phyloP scores from a whole-genome alignment of 2,329 filamentous ascomycete species.

The Fusarium tuaranense region DNA sequence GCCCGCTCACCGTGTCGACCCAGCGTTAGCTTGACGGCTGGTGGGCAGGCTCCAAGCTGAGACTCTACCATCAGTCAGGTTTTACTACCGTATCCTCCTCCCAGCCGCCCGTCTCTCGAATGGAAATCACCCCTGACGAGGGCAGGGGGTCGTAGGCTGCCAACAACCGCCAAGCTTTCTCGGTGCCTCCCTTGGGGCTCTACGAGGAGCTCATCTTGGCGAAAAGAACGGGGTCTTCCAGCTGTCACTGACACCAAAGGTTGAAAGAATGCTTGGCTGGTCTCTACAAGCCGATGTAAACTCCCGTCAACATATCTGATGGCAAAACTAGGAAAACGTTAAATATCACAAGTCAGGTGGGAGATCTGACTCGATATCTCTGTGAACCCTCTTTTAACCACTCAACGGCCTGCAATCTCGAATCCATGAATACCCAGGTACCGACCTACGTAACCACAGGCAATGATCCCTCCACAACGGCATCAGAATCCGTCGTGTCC shows the following conservation, averaged over 20 bases:
- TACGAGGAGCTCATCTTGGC: neutral
- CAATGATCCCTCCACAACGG: slow-evolving; percentile 26
- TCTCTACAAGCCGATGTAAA: neutral
- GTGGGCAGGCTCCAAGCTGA: slow-evolving; percentile 25
- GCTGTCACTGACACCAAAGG: neutral
- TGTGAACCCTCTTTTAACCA: neutral
- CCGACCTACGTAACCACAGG: slow-evolving; percentile 14
- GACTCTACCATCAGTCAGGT: slow-evolving; percentile 15
- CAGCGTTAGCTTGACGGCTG: slow-evolving; percentile 29
- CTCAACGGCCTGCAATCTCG: neutral
- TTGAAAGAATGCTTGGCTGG: slow-evolving; percentile 1
- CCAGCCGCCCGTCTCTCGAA: slow-evolving; percentile 17
- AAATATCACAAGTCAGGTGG: neutral
- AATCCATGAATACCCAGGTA: neutral
- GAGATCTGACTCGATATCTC: neutral
- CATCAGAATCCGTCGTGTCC: slow-evolving; percentile 24
- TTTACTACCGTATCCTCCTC: neutral
- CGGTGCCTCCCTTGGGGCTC: neutral
- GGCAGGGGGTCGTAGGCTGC: slow-evolving; percentile 15
- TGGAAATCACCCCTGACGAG: slow-evolving; percentile 23
- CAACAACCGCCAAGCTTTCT: slow-evolving; percentile 20
- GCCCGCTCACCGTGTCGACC: slow-evolving; percentile 28
- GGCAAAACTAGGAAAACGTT: neutral
- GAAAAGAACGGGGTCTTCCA: slow-evolving; percentile 1
- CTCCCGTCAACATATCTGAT: neutral